phyloP scores from a whole-genome alignment of 768 basidiomycete genomes.

The Pholiota microspora region DNA sequence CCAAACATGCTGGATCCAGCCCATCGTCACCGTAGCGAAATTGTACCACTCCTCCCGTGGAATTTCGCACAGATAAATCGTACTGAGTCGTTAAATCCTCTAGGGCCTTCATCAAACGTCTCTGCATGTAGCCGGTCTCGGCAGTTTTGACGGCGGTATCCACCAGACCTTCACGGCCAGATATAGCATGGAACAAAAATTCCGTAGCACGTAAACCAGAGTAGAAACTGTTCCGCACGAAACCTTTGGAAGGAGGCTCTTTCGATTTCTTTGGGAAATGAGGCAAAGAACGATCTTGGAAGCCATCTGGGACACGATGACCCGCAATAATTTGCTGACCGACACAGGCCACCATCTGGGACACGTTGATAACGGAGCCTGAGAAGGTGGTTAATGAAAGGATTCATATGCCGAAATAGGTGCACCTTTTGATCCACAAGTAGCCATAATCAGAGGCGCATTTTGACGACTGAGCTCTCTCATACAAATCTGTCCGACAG shows the following conservation, averaged over 20 bases:
- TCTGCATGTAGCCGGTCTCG: slow-evolving; percentile 99
- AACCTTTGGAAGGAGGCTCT: slow-evolving; percentile 96
- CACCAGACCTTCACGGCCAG: slow-evolving; percentile 96
- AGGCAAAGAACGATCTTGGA: slow-evolving; percentile 98
- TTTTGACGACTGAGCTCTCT: slow-evolving; percentile 96
- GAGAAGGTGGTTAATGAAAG: neutral
- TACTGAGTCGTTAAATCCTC: slow-evolving; percentile 97
- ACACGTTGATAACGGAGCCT: slow-evolving; percentile 98
- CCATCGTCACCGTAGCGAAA: slow-evolving; percentile 98
- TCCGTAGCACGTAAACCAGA: slow-evolving; percentile 90
- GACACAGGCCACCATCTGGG: slow-evolving; percentile 99
- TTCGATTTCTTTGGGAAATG: slow-evolving; percentile 98
- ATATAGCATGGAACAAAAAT: slow-evolving; percentile 98
- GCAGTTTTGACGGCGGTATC: slow-evolving; percentile 99
- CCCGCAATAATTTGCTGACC: slow-evolving; percentile 99
- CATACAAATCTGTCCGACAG: slow-evolving; percentile 98
- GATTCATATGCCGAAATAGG: neutral
- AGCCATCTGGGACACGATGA: slow-evolving; percentile 97
- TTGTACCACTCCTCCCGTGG: slow-evolving; percentile 92
- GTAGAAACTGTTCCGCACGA: slow-evolving; percentile 97
- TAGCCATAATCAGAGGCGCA: slow-evolving; percentile 97
- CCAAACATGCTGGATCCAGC: slow-evolving; percentile 92
- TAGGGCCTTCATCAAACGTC: slow-evolving; percentile 97
- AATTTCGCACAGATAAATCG: slow-evolving; percentile 93
- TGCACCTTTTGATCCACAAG: slow-evolving; percentile 96